These are phyloP conservation scores for Neurospora sp. DNA, from an alignment of 495 filamentous ascomycete genomes.

Conservation along the genomic window DNA sequence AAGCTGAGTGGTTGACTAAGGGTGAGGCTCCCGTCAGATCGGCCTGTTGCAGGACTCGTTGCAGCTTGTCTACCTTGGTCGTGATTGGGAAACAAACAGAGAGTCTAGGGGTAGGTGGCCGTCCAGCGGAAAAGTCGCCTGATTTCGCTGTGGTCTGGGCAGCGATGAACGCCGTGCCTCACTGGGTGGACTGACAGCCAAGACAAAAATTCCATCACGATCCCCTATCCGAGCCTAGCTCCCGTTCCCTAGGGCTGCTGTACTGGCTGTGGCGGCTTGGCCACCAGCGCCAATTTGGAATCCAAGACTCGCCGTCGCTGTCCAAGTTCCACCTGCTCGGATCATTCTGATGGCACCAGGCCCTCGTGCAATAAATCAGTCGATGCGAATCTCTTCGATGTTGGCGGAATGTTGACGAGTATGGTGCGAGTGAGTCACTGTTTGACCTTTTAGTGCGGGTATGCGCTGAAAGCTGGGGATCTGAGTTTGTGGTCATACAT, in stretches of 20 bases:
- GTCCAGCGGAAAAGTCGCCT: neutral
- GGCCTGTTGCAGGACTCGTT: neutral
- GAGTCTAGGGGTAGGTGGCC: neutral
- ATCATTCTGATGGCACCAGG: neutral
- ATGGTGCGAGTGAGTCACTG: neutral
- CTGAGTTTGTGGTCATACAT: neutral
- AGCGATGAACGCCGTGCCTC: neutral
- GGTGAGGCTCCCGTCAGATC: neutral
- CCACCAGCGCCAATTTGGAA: neutral
- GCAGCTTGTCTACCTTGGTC: neutral
- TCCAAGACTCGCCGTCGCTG: neutral
- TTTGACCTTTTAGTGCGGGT: neutral
- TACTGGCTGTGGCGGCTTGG: neutral
- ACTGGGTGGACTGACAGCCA: neutral
- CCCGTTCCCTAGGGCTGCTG: neutral
- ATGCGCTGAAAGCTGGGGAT: neutral
- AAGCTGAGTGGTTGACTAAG: neutral
- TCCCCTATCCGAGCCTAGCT: neutral
- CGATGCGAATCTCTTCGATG: neutral
- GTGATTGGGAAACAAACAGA: neutral
- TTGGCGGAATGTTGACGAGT: neutral
- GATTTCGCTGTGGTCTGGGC: neutral
- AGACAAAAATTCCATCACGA: neutral
- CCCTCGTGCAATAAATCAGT: neutral
- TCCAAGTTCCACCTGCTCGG: neutral